Evolutionary conservation across 768 basidiomycete species (phyloP), one percentile per base, ranked within the genome.

Genomic region (Pleurotus tuber-regium): DNA sequence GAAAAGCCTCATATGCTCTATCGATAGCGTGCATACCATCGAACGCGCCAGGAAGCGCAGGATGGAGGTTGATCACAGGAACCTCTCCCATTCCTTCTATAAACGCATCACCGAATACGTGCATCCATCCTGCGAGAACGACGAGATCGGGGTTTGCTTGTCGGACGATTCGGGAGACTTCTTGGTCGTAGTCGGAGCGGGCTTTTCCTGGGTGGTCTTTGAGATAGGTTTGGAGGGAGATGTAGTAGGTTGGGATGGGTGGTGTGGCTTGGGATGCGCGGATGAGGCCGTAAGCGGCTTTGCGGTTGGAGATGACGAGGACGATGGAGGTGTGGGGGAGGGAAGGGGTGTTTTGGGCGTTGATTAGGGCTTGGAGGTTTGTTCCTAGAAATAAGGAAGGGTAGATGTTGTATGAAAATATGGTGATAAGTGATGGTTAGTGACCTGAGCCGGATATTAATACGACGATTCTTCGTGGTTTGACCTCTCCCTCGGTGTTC

Each of bases 121-220:
- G 95, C 96, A 99, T 98, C 92, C 93, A 99, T 0, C 97, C 97
- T 0, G 96, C 97, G n/a, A 98, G 77, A 5, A 98, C 89, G 42
- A 98, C 80, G 21, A 96, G 65, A 67, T 98, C 91, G 0, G 96
- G 96, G 26, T 71, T 68, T 16, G 73, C 79, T 21, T 89, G 46
- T 7, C 18, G 61, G 3, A 92, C 83, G 47, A 83, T 76, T 26
- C 78, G 70, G 6, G 91, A 92, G 1, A 95, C 78, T 62, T 91
- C 89, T 2, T 73, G 69, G 62, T 96, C 96, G 68, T 97, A 98
- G 63, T 96, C 90, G 40, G 79, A 72, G 16, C 96, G 75, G 4
- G 89, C 88, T 57, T 82, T 82, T 19, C 79, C 83, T 1, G 86
- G 82, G 29, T 46, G 74, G 0, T 77, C 70, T 64, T 89, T 91